These are phyloP conservation scores for Hymenoscyphus albidus DNA, from an alignment of 2,329 filamentous ascomycete genomes.

Conservation along the genomic window DNA sequence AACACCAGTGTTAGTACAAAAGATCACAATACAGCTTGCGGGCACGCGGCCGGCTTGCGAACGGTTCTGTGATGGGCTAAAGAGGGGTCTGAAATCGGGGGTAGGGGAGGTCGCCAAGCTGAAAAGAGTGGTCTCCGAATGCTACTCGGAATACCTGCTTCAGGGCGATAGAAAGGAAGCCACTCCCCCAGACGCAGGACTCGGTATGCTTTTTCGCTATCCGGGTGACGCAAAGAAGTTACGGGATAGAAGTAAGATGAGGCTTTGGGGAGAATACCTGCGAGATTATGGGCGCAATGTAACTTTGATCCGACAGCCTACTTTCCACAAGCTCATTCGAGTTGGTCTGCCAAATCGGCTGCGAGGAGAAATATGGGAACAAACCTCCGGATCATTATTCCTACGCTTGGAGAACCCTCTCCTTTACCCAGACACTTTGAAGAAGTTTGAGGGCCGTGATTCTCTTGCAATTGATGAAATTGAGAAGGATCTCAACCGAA, in stretches of 20 bases:
- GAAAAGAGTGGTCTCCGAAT: constrained; percentile 73
- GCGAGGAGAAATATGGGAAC: constrained; percentile 92
- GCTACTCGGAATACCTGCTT: constrained; percentile 84
- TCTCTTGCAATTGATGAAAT: constrained; percentile 98
- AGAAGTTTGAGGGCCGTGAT: constrained; percentile 77
- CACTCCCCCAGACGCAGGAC: constrained; percentile 77
- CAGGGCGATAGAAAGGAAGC: constrained; percentile 48
- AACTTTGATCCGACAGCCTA: constrained; percentile 89
- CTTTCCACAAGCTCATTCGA: constrained; percentile 94
- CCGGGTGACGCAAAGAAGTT: constrained; percentile 93
- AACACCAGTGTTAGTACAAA: constrained; percentile 58
- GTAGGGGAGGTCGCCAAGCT: constrained; percentile 86
- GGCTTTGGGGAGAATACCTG: constrained; percentile 94
- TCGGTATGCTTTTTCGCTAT: constrained; percentile 91
- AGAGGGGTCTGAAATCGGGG: constrained; percentile 79
- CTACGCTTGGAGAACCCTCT: constrained; percentile 81
- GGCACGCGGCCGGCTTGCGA: constrained; percentile 88
- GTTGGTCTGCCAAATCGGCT: constrained; percentile 92
- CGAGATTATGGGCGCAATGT: constrained; percentile 91
- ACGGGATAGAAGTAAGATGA: constrained; percentile 93
- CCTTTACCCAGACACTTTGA: constrained; percentile 77
- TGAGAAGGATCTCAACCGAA: constrained; percentile 95
- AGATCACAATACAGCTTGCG: constrained; percentile 86
- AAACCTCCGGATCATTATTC: constrained; percentile 88
- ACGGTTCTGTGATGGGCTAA: constrained; percentile 92